phyloP scores from a whole-genome alignment of 768 basidiomycete genomes.

The Tricholoma saponaceum region DNA sequence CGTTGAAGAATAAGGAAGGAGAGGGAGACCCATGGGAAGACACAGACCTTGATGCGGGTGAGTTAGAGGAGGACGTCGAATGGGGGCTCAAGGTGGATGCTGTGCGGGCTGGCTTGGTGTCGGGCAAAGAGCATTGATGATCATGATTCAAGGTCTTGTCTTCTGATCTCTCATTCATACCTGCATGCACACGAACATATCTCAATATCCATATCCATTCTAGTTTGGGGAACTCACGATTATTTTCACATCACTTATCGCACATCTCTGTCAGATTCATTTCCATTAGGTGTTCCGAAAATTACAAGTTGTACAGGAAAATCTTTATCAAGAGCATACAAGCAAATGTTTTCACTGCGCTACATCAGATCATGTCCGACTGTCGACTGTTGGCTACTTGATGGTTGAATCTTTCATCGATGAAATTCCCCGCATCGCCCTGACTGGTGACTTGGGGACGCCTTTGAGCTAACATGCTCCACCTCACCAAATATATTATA shows the following conservation, averaged over 20 bases:
- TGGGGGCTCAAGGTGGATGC: not conserved
- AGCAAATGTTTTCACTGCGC: too few relatives aligned
- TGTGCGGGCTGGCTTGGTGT: not conserved
- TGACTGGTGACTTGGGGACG: too few relatives aligned
- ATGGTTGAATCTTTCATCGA: too few relatives aligned
- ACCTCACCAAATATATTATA: too few relatives aligned
- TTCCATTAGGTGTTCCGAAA: not conserved
- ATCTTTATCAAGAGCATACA: too few relatives aligned
- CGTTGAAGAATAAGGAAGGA: not conserved
- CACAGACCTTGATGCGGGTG: constrained; percentile 1
- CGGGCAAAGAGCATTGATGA: constrained; percentile 2
- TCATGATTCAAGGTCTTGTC: not conserved
- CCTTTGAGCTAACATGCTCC: too few relatives aligned
- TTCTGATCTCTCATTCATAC: not conserved
- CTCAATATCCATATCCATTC: not conserved
- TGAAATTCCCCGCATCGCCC: too few relatives aligned
- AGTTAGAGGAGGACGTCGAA: not conserved
- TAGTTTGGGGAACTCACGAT: not conserved
- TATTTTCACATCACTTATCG: not conserved
- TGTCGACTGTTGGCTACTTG: too few relatives aligned
- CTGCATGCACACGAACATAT: constrained; percentile 1
- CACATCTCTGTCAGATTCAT: not conserved
- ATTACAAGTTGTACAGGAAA: too few relatives aligned
- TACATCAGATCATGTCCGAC: too few relatives aligned
- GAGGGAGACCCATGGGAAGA: constrained; percentile 3